These are phyloP conservation scores for Coemansia reversa DNA, from an alignment of 192 early-diverging fungal species.

Conservation along the genomic window DNA sequence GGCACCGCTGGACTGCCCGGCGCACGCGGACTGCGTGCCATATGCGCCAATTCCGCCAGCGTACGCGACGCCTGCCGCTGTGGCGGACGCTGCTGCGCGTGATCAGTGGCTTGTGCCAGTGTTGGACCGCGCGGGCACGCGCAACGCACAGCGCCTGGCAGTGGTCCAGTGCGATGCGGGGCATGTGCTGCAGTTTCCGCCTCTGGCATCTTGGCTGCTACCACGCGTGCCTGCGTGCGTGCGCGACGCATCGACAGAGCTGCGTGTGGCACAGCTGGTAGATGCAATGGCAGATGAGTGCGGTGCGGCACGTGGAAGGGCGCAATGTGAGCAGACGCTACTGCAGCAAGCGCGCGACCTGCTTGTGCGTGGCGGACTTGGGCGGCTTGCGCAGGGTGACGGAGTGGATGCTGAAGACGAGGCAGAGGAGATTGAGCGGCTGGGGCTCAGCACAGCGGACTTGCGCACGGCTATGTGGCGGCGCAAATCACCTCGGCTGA, in stretches of 20 bases:
- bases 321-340: constrained; percentile 38
- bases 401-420: constrained; percentile 11
- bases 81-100: constrained; percentile 8
- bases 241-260: constrained; percentile 42
- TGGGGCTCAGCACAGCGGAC: constrained; percentile 38
- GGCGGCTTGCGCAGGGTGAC: neutral
- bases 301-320: constrained; percentile 28
- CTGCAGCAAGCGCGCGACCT: constrained; percentile 30
- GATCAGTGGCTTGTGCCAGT: constrained; percentile 37
- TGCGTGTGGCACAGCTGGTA: constrained; percentile 37
- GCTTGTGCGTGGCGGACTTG: neutral
- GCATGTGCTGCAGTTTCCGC: constrained; percentile 32
- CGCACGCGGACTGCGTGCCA: constrained; percentile 44
- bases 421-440: constrained; percentile 47
- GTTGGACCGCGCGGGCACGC: constrained; percentile 7
- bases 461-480: constrained; percentile 22
- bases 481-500: constrained; percentile 25
- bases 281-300: constrained; percentile 38
- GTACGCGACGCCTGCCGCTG: constrained; percentile 7
- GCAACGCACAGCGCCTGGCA: constrained; percentile 6
- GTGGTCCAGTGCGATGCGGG: constrained; percentile 49
- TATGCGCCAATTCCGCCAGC: constrained; percentile 19
- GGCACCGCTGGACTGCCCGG: constrained; percentile 39
- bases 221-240: constrained; percentile 40
- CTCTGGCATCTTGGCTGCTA: constrained; percentile 20